Evolutionary conservation across 352 stramenopile genomes (phyloP), one percentile per base, ranked within the genome.

Genomic region (Phytophthora vignae): DNA sequence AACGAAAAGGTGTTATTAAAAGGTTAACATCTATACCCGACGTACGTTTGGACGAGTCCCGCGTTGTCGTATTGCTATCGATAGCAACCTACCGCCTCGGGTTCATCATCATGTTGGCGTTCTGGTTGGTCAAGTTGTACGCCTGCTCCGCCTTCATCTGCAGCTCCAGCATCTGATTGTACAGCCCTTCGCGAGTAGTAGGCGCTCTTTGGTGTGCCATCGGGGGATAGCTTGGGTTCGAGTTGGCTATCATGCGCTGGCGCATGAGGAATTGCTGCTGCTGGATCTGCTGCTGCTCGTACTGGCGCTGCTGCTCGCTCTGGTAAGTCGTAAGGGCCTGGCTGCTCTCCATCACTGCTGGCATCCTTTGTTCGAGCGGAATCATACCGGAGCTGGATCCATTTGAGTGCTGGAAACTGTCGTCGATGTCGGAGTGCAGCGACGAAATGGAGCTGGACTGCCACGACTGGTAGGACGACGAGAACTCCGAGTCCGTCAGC

Each of bases 111-210:
- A 85, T 78, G 72, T 77, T 78, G 22, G 84, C 82, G 65, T 93
- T 92, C 62, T 91, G 86, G 74, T 89, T 93, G 14, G 84, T 83
- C 55, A 92, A 67, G 60, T 90, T 88, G 76, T 93, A 91, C 19
- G 84, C 79, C 17, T 64, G 71, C 64, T 93, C 86, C 31, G 86
- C 84, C 29, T 87, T 73, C 71, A 92, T 83, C 57, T 91, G 86
- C 60, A 93, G 71, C 66, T 91, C 84, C 29, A 92, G 71, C 86
- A 93, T 92, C 62, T 93, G 83, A 66, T 92, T 91, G 77, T 93
- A 93, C 8, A 93, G 76, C 12, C 72, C 84, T 65, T 82, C 74
- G 21, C 84, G 85, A n/a, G 71, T 73, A 12, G 46, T 36, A 10
- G 69, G 60, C 9, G 59, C 58, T 22, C 65, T 61, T 14, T 74